Conservation (phyloP, 129 eudicot genomes). For the Mikania micrantha region DNA sequence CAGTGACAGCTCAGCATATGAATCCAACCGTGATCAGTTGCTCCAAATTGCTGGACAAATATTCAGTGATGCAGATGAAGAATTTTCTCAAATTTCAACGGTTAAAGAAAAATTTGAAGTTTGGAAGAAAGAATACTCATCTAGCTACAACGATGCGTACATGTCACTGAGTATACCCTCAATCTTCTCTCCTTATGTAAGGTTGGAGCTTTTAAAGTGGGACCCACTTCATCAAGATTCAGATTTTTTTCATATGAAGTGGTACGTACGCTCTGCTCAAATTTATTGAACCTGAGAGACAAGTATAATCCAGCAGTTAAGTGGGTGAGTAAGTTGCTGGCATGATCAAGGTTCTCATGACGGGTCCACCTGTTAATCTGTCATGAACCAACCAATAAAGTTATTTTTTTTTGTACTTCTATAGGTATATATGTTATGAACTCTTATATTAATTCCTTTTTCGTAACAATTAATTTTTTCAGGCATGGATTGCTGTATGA, state of each 20-base stretch:
- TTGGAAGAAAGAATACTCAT: conserved; percentile 72
- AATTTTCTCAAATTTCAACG: conserved; percentile 62
- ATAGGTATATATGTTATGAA: background rate
- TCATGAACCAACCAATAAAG: conserved; percentile 20
- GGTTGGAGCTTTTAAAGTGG: conserved; percentile 99
- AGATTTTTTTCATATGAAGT: conserved; percentile 85
- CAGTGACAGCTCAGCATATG: conserved; percentile 65
- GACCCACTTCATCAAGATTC: conserved; percentile 94
- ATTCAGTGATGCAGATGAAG: conserved; percentile 84
- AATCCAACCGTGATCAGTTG: conserved; percentile 67
- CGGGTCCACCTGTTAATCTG: conserved; percentile 12
- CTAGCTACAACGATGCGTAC: conserved; percentile 81
- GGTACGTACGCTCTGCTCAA: conserved; percentile 69
- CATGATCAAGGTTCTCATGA: conserved; percentile 34
- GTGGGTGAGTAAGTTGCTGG: conserved; percentile 56
- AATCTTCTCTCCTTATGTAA: conserved; percentile 91
- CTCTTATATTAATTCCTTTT: background rate
- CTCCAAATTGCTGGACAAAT: conserved; percentile 78
- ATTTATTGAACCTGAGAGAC: conserved; percentile 43
- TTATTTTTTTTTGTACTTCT: background rate
- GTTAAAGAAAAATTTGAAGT: conserved; percentile 70
- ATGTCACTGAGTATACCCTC: conserved; percentile 77
- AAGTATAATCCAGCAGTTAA: conserved; percentile 40
- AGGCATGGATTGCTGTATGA: conserved; percentile 75
- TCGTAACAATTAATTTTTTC: conserved; percentile 10